phyloP scores from a whole-genome alignment of 2,329 filamentous ascomycete species.

The Phialophora chinensis region DNA sequence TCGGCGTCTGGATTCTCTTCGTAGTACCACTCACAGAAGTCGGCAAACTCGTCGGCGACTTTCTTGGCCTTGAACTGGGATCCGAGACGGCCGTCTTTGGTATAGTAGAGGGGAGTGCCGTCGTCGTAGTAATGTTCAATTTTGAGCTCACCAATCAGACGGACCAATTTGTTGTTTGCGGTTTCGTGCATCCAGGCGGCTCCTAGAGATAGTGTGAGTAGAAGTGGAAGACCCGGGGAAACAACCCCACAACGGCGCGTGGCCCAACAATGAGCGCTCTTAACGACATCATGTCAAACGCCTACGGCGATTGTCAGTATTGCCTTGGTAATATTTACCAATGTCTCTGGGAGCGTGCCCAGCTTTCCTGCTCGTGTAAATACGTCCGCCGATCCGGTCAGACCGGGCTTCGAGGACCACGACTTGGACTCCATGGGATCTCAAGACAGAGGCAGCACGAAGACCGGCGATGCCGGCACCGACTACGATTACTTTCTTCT shows the following conservation, averaged over 20 bases:
- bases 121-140: constrained; percentile 56
- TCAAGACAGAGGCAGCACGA: constrained; percentile 45
- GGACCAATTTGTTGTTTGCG: constrained; percentile 51
- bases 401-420: constrained; percentile 45
- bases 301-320: constrained; percentile 44
- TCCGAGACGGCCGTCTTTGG: constrained; percentile 50
- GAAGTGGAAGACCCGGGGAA: constrained; percentile 27
- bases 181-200: constrained; percentile 56
- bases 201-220: constrained; percentile 42
- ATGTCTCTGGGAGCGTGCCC: constrained; percentile 48
- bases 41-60: constrained; percentile 54
- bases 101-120: constrained; percentile 51
- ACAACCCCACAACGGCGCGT: constrained; percentile 38
- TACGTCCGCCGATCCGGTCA: constrained; percentile 48
- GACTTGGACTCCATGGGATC: constrained; percentile 46
- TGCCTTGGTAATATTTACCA: constrained; percentile 45
- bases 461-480: constrained; percentile 48
- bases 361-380: constrained; percentile 48
- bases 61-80: constrained; percentile 56
- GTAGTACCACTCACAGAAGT: constrained; percentile 52
- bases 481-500: constrained; percentile 45
- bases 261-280: constrained; percentile 38
- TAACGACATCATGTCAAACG: constrained; percentile 38
- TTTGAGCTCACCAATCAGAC: constrained; percentile 50
- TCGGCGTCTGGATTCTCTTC: constrained; percentile 49